Conservation (phyloP, 2,329 filamentous ascomycete genomes). For the Endothia cerciana region DNA sequence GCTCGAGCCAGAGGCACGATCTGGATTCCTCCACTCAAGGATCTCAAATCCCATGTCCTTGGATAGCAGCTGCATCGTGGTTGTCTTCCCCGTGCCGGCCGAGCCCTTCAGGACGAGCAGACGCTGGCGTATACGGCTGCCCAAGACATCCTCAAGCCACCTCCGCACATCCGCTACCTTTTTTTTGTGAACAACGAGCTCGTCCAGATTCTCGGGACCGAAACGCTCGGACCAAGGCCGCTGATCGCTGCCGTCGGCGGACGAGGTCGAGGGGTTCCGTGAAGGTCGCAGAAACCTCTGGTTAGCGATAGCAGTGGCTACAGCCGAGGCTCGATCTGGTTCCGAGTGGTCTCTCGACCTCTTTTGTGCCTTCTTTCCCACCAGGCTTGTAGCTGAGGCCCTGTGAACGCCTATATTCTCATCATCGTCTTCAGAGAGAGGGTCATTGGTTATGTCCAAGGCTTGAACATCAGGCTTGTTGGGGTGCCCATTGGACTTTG, state of each 20-base stretch:
- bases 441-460: slow-evolving; percentile 56
- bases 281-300: slow-evolving; percentile 57
- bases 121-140: slow-evolving; percentile 68
- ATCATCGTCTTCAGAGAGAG: slow-evolving; percentile 65
- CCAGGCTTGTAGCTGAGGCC: slow-evolving; percentile 55
- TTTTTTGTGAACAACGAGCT: slow-evolving; percentile 91
- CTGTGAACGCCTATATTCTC: slow-evolving; percentile 58
- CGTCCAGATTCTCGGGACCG: slow-evolving; percentile 73
- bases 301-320: slow-evolving; percentile 41
- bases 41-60: slow-evolving; percentile 76
- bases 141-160: slow-evolving; percentile 79
- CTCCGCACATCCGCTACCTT: slow-evolving; percentile 84
- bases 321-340: slow-evolving; percentile 34
- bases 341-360: slow-evolving; percentile 46
- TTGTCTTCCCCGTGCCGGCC: slow-evolving; percentile 91
- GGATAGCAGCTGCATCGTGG: slow-evolving; percentile 78
- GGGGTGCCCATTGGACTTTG: slow-evolving; percentile 37
- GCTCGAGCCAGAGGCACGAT: slow-evolving; percentile 58
- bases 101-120: slow-evolving; percentile 86
- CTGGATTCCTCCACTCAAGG: slow-evolving; percentile 89
- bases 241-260: slow-evolving; percentile 49
- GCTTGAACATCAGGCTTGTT: slow-evolving; percentile 33
- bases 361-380: slow-evolving; percentile 60
- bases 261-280: slow-evolving; percentile 35
- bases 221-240: slow-evolving; percentile 90